Percentiles rank a stretch among this genome's conserved stretches.
These are phyloP conservation scores for Bacidia gigantensis DNA, from an alignment of 495 filamentous ascomycete species.

Conservation along the genomic window DNA sequence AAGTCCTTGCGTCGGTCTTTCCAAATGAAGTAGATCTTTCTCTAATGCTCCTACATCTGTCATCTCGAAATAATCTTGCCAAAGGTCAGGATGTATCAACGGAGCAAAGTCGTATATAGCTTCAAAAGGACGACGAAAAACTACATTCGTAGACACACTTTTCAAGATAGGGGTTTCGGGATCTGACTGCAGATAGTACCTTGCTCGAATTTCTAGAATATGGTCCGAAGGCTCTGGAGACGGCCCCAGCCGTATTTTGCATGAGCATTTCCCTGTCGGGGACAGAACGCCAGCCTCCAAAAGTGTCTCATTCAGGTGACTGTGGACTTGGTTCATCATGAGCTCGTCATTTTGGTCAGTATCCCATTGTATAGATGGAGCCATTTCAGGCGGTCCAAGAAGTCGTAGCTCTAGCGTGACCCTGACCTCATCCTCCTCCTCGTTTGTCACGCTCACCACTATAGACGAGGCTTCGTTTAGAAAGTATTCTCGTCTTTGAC, in stretches of 20 bases:
- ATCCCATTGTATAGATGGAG: constrained; percentile 36
- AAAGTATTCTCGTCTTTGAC: constrained; percentile 59
- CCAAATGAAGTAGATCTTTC: constrained; percentile 14
- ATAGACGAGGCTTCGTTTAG: constrained; percentile 61
- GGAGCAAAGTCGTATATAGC: constrained; percentile 75
- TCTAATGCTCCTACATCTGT: constrained; percentile 23
- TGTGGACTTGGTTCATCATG: neutral
- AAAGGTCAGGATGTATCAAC: constrained; percentile 56
- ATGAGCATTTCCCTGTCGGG: constrained; percentile 22
- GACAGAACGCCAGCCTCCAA: constrained; percentile 5
- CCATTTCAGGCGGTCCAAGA: constrained; percentile 41
- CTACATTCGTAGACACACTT: constrained; percentile 47
- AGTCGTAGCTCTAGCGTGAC: constrained; percentile 54
- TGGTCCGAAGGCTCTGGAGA: constrained; percentile 42
- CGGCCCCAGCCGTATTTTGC: constrained; percentile 34
- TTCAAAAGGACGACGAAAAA: constrained; percentile 72
- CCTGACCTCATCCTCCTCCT: constrained; percentile 67
- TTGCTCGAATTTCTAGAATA: constrained; percentile 54
- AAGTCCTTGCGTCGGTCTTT: constrained; percentile 38
- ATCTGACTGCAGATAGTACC: constrained; percentile 70
- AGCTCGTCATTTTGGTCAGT: constrained; percentile 20
- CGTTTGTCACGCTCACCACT: constrained; percentile 58
- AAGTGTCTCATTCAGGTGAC: neutral
- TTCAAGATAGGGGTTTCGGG: constrained; percentile 73
- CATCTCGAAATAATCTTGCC: constrained; percentile 71